Base-by-base conservation (phyloP, 1,139 yeast genomes). In the Suhomyces maxii region DNA sequence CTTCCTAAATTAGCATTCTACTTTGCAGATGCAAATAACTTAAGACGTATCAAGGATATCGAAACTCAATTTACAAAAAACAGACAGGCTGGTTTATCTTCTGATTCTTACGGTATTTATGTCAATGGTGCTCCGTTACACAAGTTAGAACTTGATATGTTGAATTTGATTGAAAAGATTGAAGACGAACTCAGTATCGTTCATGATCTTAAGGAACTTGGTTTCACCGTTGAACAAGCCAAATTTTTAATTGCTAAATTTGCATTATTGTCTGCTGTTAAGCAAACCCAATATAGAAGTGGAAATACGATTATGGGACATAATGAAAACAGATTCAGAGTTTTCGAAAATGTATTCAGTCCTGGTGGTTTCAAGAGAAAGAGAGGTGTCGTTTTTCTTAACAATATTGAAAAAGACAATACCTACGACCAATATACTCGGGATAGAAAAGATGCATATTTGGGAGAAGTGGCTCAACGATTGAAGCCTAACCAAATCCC, bases 321-420 rank as follows among this genome's bases (percentile, higher is more conserved):
- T 18, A 70, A 71, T 46, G 72, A 68, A 37, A 74, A 71, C 53
- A 57, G 80, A 45, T 73, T 65, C 51, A 60, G 56, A 37, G 61
- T 77, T 3, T 71, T 60, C 50, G 59, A 65, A 37, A 60, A 68
- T 10, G 51, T 57, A 0, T 75, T 74, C 36, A 60, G 70, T 37
- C 67, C 71, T 11, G 61, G 66, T 12, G 52, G 50, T 4, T 53
- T 56, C 1, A 59, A 62, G 14, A 45, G 59, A 2, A 55, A 53
- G 34, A 69, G 72, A 12, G 80, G 82, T 0, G 79, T 91, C 7
- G 73, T 86, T 1, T 91, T 84, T 69, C 74, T 91, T 55, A 95
- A 91, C 57, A 86, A 93, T 63, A 67, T 93, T 10, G 95, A 84
- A 54, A 60, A 54, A 0, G 97, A 90, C 56, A 60, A 62, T 0